These are phyloP conservation scores for Neolentinus lepideus DNA, from an alignment of 1,284 basidiomycete genomes.

Conservation along the genomic window DNA sequence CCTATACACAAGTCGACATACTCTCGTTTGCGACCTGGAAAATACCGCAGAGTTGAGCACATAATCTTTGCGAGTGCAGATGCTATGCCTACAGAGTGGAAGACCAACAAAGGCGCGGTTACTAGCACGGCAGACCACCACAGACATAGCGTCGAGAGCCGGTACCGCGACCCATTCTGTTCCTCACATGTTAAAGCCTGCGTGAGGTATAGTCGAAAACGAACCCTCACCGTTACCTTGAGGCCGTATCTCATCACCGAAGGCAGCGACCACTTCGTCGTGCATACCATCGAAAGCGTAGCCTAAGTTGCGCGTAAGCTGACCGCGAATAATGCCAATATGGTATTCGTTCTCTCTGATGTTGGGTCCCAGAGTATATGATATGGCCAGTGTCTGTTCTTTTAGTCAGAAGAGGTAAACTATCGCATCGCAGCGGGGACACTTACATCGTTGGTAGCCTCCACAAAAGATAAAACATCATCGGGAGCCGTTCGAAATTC, in stretches of 20 bases:
- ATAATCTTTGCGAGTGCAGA: not conserved
- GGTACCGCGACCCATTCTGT: conserved; percentile 21
- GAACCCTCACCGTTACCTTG: not conserved
- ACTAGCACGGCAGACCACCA: conserved; percentile 33
- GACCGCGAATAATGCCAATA: conserved; percentile 9
- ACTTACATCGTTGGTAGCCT: conserved; percentile 26
- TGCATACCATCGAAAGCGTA: conserved; percentile 10
- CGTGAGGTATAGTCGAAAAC: not conserved
- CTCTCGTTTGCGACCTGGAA: conserved; percentile 20
- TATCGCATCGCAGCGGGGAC: not conserved
- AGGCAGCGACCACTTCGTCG: conserved; percentile 12
- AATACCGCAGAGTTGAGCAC: not conserved
- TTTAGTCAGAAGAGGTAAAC: not conserved
- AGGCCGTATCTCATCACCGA: not conserved
- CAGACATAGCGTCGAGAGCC: conserved; percentile 29
- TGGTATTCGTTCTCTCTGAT: conserved; percentile 7
- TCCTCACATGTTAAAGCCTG: not conserved
- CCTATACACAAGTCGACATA: conserved; percentile 20
- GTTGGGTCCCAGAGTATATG: conserved; percentile 7
- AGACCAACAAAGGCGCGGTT: conserved; percentile 40
- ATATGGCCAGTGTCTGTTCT: conserved; percentile 5
- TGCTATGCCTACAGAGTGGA: conserved; percentile 25
- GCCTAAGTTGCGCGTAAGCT: conserved; percentile 12
- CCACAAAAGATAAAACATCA: conserved; percentile 28
- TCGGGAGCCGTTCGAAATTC: conserved; percentile 33